phyloP scores from a whole-genome alignment of 345 rosid species.

The Hevea brasiliensis region DNA sequence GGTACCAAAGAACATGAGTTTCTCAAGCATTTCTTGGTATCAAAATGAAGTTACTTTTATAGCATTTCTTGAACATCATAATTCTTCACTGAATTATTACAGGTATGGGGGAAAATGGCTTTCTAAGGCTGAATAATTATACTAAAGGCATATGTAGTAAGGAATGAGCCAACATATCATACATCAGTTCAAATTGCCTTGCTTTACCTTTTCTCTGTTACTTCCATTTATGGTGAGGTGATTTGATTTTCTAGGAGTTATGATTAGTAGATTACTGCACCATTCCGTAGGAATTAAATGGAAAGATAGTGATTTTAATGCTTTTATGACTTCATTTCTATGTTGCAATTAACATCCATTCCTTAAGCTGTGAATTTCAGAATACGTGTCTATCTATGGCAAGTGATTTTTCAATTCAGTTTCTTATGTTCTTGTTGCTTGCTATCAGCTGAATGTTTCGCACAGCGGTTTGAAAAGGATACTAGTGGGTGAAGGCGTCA shows the following conservation, averaged over 20 bases:
- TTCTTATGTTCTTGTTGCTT: constrained; percentile 13
- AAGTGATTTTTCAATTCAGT: not conserved
- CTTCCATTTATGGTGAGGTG: not conserved
- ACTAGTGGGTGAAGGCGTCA: constrained; percentile 64
- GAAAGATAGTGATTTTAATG: not conserved
- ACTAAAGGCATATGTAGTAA: no score
- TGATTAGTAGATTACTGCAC: not conserved
- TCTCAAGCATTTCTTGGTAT: no score
- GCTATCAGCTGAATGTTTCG: constrained; percentile 52
- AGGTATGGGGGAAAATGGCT: no score
- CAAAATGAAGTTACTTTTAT: no score
- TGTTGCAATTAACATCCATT: not conserved
- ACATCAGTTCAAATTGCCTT: no score
- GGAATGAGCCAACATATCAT: no score
- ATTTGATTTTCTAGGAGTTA: not conserved
- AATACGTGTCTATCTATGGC: not conserved
- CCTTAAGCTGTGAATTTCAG: no score
- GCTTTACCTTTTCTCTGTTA: no score
- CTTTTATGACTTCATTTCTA: not conserved
- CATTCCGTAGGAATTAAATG: not conserved
- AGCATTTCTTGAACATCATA: no score
- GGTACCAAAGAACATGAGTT: no score
- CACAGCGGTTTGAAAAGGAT: constrained; percentile 50
- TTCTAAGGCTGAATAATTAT: no score
- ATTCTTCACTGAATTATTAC: no score